Percentiles rank a stretch among this genome's conserved stretches.
Conservation (phyloP, 1,284 basidiomycete genomes). For the Megacollybia platyphylla region DNA sequence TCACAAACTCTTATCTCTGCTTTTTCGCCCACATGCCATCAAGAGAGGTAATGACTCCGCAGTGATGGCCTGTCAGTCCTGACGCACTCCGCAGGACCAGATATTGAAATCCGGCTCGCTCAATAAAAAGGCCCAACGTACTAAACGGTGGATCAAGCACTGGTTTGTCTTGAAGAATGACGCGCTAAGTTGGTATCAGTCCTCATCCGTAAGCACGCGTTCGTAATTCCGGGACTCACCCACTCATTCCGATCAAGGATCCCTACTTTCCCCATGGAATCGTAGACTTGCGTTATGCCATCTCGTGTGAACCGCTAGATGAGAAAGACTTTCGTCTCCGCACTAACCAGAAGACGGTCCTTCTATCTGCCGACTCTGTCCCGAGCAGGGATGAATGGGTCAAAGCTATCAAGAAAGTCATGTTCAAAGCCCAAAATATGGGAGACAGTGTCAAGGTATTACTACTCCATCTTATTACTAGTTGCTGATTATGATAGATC, state of each 20-base stretch:
- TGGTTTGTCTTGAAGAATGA: conserved; percentile 95
- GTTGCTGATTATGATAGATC: conserved; percentile 41
- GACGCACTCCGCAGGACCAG: conserved; percentile 46
- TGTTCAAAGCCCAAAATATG: conserved; percentile 92
- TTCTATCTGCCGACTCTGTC: conserved; percentile 66
- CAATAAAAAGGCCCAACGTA: conserved; percentile 74
- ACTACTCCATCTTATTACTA: neutral
- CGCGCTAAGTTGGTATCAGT: conserved; percentile 89
- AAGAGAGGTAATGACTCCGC: conserved; percentile 35
- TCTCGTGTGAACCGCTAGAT: conserved; percentile 68
- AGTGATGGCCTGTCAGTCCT: neutral
- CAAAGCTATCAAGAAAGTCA: conserved; percentile 80
- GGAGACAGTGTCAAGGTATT: conserved; percentile 85
- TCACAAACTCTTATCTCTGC: conserved; percentile 85
- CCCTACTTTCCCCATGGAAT: conserved; percentile 97
- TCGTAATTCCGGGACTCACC: conserved; percentile 1
- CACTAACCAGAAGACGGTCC: conserved; percentile 68
- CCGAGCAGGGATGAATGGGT: conserved; percentile 88
- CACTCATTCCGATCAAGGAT: conserved; percentile 36
- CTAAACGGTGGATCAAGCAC: conserved; percentile 82
- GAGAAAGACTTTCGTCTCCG: conserved; percentile 70
- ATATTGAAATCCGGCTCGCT: conserved; percentile 79
- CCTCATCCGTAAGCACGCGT: conserved; percentile 58
- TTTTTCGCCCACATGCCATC: conserved; percentile 95
- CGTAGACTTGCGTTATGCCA: conserved; percentile 85